These are phyloP conservation scores for Jimgerdemannia flammicorona DNA, from an alignment of 192 early-diverging fungal genomes.

Conservation along the genomic window DNA sequence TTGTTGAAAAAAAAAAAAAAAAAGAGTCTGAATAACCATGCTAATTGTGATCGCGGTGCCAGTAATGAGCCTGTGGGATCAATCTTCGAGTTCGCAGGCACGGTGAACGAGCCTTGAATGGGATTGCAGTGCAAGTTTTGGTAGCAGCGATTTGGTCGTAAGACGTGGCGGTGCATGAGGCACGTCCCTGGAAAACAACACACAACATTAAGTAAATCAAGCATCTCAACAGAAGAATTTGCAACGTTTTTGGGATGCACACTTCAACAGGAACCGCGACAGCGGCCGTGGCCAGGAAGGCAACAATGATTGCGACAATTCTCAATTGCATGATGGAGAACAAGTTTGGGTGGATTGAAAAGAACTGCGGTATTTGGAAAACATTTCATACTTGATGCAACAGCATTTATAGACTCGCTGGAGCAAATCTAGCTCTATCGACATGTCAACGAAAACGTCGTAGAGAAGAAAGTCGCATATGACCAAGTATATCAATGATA, in stretches of 20 bases:
- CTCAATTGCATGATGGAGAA: slow-evolving; percentile 12
- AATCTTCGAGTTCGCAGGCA: slow-evolving; percentile 30
- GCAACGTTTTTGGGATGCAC: not conserved
- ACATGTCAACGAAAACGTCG: too few species aligned
- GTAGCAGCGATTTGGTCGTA: slow-evolving; percentile 22
- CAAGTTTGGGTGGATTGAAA: slow-evolving; percentile 1
- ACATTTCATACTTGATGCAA: too few species aligned
- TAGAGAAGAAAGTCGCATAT: too few species aligned
- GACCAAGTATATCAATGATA: too few species aligned
- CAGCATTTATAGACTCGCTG: too few species aligned
- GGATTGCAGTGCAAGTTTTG: slow-evolving; percentile 13
- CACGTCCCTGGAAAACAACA: slow-evolving; percentile 10
- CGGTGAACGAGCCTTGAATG: slow-evolving; percentile 34
- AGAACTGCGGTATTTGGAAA: not conserved
- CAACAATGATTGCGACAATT: slow-evolving; percentile 13
- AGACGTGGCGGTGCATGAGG: slow-evolving; percentile 15
- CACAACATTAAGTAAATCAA: not conserved
- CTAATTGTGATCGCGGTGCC: slow-evolving; percentile 29
- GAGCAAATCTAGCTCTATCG: too few species aligned
- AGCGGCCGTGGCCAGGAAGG: slow-evolving; percentile 14
- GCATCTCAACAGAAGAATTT: not conserved
- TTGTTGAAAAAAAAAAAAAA: not conserved
- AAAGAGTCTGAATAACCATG: slow-evolving; percentile 4
- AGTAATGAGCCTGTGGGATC: slow-evolving; percentile 33
- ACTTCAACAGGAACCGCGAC: slow-evolving; percentile 21